Percentiles rank a stretch among this genome's conserved stretches.
These are phyloP conservation scores for Arctium lappa DNA, from an alignment of 129 eudicot genomes.

Conservation along the genomic window DNA sequence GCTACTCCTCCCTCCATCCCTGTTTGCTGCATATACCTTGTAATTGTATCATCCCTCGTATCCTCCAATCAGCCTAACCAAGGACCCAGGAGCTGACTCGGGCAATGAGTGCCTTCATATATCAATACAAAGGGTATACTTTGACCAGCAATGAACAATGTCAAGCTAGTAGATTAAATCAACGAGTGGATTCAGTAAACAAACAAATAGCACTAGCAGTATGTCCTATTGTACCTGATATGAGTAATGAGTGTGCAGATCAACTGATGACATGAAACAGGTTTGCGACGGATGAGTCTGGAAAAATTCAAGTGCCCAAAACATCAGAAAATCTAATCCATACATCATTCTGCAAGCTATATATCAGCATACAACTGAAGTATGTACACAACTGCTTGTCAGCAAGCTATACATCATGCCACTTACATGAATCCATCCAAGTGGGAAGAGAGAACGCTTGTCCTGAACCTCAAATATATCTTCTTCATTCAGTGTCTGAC, in stretches of 20 bases:
- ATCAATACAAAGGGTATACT: not conserved
- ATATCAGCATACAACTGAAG: not conserved
- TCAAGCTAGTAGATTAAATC: not conserved
- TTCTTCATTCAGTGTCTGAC: conserved; percentile 94
- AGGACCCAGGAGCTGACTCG: no score
- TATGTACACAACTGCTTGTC: not conserved
- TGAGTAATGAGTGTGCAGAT: conserved; percentile 97
- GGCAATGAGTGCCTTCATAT: no score
- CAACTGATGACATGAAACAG: conserved; percentile 98
- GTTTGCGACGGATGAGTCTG: conserved; percentile 99
- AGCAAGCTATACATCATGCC: conserved; percentile 3
- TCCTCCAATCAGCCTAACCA: no score
- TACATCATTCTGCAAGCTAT: not conserved
- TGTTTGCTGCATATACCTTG: no score
- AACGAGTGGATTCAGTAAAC: not conserved
- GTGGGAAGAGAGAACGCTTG: conserved; percentile 72
- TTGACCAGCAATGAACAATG: not conserved
- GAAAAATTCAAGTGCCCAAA: conserved; percentile 15
- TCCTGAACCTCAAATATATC: conserved; percentile 96
- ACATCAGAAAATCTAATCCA: not conserved
- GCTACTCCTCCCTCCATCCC: no score
- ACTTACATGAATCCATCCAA: conserved; percentile 99
- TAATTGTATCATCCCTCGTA: no score
- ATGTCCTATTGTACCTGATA: conserved; percentile 65
- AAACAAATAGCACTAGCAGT: not conserved